Evolutionary conservation across 164 flowering plant genomes (phyloP).

Genomic region (Magnolia changhungtana): DNA sequence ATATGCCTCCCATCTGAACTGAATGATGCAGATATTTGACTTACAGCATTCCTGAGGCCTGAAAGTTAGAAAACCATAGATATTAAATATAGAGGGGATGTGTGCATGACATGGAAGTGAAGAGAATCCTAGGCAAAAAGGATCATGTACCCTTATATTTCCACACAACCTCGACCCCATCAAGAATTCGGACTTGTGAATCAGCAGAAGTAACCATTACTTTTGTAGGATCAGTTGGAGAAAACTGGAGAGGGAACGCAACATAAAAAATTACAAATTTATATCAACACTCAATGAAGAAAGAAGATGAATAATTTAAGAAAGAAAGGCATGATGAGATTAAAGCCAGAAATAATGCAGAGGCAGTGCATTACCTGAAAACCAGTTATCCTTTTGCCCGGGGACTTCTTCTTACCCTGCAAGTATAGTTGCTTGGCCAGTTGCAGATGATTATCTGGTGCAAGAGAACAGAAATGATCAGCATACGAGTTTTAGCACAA

Average conservation of each 20-base stretch:
- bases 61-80: slow-evolving; percentile 1
- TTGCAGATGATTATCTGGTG: slow-evolving; percentile 53
- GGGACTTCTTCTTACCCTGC: slow-evolving; percentile 63
- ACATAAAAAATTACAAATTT: not conserved
- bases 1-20: slow-evolving; percentile 75
- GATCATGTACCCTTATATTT: slow-evolving; percentile 54
- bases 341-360: not conserved
- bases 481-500: not conserved
- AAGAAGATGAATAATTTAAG: not conserved
- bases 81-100: not conserved
- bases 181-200: slow-evolving; percentile 56
- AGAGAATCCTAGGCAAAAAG: not conserved
- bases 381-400: slow-evolving; percentile 66
- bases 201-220: slow-evolving; percentile 79
- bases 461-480: slow-evolving; percentile 1
- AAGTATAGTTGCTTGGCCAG: slow-evolving; percentile 44
- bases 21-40: slow-evolving; percentile 62
- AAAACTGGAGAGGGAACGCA: slow-evolving; percentile 44
- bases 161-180: slow-evolving; percentile 46
- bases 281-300: not conserved
- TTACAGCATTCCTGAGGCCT: slow-evolving; percentile 51
- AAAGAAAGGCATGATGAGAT: not conserved
- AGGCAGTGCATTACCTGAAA: slow-evolving; percentile 50
- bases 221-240: slow-evolving; percentile 53
- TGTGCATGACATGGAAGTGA: not conserved